Percentiles rank a stretch among this genome's conserved stretches.
These are phyloP conservation scores for Poterioochromonas sp. DNA, from an alignment of 352 stramenopile genomes.

Conservation along the genomic window DNA sequence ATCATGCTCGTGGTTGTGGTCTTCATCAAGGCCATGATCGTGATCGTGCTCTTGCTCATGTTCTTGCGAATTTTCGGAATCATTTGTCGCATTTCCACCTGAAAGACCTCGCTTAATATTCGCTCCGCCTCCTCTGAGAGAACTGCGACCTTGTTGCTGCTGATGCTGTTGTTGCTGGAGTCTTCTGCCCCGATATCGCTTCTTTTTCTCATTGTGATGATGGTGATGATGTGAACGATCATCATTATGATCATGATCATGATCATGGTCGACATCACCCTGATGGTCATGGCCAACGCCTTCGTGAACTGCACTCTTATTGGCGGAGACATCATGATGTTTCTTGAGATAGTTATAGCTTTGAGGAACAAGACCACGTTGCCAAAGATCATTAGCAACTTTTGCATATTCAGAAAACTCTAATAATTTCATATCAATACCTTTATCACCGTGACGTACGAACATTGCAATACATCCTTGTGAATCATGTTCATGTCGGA, in stretches of 20 bases:
- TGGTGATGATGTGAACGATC: not conserved
- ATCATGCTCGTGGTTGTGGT: too few species aligned
- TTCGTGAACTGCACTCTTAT: not conserved
- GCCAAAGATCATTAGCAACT: not conserved
- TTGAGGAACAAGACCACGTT: not conserved
- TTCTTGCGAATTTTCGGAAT: too few species aligned
- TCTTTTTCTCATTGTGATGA: not conserved
- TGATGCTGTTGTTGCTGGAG: too few species aligned
- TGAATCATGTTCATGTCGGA: not conserved
- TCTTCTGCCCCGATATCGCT: not conserved
- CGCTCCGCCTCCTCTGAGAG: too few species aligned
- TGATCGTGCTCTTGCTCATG: too few species aligned
- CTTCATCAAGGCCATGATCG: too few species aligned
- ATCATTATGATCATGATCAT: not conserved
- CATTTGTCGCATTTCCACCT: too few species aligned
- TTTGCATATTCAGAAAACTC: not conserved
- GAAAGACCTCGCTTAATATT: too few species aligned
- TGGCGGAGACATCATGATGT: not conserved
- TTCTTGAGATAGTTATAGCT: not conserved
- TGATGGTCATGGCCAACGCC: too few species aligned
- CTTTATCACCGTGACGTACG: slow-evolving; percentile 18
- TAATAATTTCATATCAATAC: slow-evolving; percentile 23
- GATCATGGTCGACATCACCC: too few species aligned
- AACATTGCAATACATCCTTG: slow-evolving; percentile 15
- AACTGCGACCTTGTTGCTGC: too few species aligned